phyloP scores from a whole-genome alignment of 139 green algal species.

The Auxenochlorella pyrenoidosa region DNA sequence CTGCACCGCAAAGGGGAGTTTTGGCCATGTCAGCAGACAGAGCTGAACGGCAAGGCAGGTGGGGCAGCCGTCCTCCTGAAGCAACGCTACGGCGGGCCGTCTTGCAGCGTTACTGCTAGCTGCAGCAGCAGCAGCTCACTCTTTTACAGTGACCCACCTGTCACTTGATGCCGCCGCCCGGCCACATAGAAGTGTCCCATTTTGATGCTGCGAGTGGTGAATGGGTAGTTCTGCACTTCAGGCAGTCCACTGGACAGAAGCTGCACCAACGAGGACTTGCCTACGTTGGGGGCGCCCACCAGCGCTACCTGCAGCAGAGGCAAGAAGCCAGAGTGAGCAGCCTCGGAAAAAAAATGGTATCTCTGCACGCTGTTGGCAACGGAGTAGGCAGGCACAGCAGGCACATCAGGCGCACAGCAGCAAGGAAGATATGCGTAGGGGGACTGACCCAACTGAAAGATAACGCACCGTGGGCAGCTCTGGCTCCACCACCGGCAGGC shows the following conservation, averaged over 20 bases:
- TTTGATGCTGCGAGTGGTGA: slow-evolving; percentile 96
- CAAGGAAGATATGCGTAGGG: background rate
- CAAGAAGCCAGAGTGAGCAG: no score
- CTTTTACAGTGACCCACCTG: slow-evolving; percentile 13
- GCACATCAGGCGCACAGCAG: no score
- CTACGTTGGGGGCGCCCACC: slow-evolving; percentile 94
- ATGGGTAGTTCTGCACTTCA: slow-evolving; percentile 98
- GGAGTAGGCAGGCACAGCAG: background rate
- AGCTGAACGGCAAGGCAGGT: no score
- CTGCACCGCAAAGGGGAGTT: slow-evolving; percentile 15
- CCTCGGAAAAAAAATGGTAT: no score
- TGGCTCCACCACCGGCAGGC: slow-evolving; percentile 87
- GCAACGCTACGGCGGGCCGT: no score
- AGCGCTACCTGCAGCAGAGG: slow-evolving; percentile 65
- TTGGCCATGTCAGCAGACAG: no score
- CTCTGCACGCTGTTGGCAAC: background rate
- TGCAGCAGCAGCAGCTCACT: no score
- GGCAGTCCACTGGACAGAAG: slow-evolving; percentile 84
- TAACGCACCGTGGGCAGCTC: slow-evolving; percentile 79
- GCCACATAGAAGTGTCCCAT: slow-evolving; percentile 98
- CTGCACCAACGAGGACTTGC: slow-evolving; percentile 93
- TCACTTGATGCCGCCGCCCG: slow-evolving; percentile 81
- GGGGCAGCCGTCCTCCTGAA: background rate
- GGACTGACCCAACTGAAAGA: no score
- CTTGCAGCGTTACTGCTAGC: background rate